These are phyloP conservation scores for Arachnomyces sp. DNA, from an alignment of 2,329 filamentous ascomycete species.

Conservation along the genomic window DNA sequence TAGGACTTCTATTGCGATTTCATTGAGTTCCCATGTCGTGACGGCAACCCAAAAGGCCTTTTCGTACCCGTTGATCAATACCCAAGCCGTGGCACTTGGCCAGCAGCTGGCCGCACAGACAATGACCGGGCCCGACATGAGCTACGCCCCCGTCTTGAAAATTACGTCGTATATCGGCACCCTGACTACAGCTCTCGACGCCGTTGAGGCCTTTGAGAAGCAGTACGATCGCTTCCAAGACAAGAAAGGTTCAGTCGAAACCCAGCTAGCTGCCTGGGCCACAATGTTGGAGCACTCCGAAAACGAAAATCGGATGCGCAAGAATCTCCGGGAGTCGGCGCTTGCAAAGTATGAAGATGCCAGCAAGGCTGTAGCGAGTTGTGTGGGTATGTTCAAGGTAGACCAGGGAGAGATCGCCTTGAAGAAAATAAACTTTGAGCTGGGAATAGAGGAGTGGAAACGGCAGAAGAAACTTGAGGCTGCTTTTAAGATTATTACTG, in stretches of 20 bases:
- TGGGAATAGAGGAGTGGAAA: constrained; percentile 1
- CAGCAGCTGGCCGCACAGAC: constrained; percentile 3
- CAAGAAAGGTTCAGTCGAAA: not conserved
- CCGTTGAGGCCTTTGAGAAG: not conserved
- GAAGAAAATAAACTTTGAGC: not conserved
- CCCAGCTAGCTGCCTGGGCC: not conserved
- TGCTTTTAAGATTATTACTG: not conserved
- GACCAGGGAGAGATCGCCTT: not conserved
- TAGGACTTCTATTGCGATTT: not conserved
- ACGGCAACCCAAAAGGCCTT: not conserved
- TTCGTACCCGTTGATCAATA: not conserved
- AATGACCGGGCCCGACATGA: not conserved
- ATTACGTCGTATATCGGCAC: not conserved
- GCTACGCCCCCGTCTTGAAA: not conserved
- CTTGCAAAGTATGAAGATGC: constrained; percentile 1
- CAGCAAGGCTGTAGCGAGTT: not conserved
- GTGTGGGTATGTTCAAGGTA: too few species aligned
- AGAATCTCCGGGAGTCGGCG: not conserved
- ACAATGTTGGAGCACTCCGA: constrained; percentile 2
- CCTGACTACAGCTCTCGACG: not conserved
- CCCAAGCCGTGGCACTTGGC: not conserved
- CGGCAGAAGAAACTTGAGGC: constrained; percentile 1
- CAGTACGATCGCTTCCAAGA: constrained; percentile 4
- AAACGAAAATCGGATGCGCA: not conserved
- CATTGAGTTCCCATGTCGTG: not conserved